These are phyloP conservation scores for Pistacia atlantica DNA, from an alignment of 345 rosid genomes.

Conservation along the genomic window DNA sequence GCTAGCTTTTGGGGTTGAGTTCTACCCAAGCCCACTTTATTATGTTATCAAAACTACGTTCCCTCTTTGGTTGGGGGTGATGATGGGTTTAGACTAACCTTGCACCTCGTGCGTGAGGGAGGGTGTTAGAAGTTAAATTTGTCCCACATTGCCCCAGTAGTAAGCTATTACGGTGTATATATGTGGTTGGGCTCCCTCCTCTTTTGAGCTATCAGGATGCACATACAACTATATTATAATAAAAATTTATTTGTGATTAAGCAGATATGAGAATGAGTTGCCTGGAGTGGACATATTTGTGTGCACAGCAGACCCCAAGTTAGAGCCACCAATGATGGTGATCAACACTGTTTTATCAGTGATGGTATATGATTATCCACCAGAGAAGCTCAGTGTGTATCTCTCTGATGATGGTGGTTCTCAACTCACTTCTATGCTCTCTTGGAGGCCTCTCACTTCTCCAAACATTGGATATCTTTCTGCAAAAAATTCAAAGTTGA, in stretches of 20 bases:
- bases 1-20: no score
- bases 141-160: no score
- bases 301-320: slow-evolving; percentile 68
- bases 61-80: no score
- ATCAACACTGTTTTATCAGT: slow-evolving; percentile 67
- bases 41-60: no score
- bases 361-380: slow-evolving; percentile 58
- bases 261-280: slow-evolving; percentile 34
- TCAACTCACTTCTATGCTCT: slow-evolving; percentile 59
- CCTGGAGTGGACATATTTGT: slow-evolving; percentile 70
- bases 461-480: slow-evolving; percentile 61
- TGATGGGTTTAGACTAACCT: no score
- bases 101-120: no score
- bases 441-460: slow-evolving; percentile 52
- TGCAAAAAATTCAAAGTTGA: slow-evolving; percentile 55
- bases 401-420: slow-evolving; percentile 78
- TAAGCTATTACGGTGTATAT: no score
- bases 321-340: slow-evolving; percentile 82
- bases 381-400: slow-evolving; percentile 56
- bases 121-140: no score
- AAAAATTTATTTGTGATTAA: not conserved
- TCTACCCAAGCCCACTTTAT: no score
- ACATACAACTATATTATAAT: not conserved
- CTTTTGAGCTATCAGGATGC: no score
- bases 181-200: no score